Percentiles rank a stretch among this genome's conserved stretches.
phyloP scores from a whole-genome alignment of 106 monocot species.

The Dioscorea alata region DNA sequence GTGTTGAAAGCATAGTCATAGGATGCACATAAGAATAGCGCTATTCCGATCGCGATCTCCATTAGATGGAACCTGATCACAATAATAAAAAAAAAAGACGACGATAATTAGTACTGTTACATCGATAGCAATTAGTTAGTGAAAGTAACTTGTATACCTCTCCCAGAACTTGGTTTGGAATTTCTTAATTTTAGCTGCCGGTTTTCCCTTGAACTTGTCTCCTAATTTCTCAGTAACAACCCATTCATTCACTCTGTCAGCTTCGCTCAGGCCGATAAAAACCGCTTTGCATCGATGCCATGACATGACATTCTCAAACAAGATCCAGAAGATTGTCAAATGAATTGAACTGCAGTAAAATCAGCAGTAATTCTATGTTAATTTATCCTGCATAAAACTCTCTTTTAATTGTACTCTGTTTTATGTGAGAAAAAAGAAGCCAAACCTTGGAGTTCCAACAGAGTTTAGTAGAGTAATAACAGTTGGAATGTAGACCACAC shows the following conservation, averaged over 20 bases:
- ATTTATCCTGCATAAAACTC: background rate
- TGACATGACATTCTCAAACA: slow-evolving; percentile 42
- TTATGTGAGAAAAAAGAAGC: background rate
- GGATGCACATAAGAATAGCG: slow-evolving; percentile 37
- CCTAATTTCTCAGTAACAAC: slow-evolving; percentile 41
- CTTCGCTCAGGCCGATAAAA: slow-evolving; percentile 22
- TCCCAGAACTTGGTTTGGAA: slow-evolving; percentile 7
- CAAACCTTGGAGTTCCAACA: slow-evolving; percentile 50
- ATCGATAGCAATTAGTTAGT: background rate
- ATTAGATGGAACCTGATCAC: slow-evolving; percentile 23
- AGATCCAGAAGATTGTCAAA: slow-evolving; percentile 28
- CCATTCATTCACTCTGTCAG: slow-evolving; percentile 35
- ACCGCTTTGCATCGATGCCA: slow-evolving; percentile 35
- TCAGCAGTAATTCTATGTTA: background rate
- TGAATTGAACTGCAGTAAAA: slow-evolving; percentile 25
- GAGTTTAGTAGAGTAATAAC: slow-evolving; percentile 72
- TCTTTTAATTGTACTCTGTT: too few relatives aligned
- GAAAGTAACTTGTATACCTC: background rate
- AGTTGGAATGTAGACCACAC: slow-evolving; percentile 60
- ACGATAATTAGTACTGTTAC: background rate
- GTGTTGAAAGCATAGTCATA: slow-evolving; percentile 29
- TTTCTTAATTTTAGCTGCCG: background rate
- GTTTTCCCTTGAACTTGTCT: slow-evolving; percentile 3
- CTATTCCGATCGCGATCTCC: slow-evolving; percentile 28
- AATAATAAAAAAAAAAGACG: background rate